phyloP scores from a whole-genome alignment of 2,329 filamentous ascomycete species.

The Ceratocystis cacaofunesta region DNA sequence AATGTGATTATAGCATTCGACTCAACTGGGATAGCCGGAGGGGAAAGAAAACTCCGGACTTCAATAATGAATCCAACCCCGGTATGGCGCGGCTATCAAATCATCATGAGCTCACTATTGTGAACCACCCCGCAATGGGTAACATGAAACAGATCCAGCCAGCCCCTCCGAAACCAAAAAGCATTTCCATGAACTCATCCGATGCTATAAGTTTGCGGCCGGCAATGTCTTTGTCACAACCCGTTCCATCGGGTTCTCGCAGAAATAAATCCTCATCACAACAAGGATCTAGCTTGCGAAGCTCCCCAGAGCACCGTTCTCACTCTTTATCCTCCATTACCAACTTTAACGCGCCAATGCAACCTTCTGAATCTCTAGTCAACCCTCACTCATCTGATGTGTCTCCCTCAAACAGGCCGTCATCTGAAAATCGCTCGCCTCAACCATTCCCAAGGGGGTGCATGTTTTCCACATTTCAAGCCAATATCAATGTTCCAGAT shows the following conservation, averaged over 20 bases:
- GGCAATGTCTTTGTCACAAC: neutral
- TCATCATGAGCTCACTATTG: constrained; percentile 25
- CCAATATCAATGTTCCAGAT: neutral
- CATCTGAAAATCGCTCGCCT: neutral
- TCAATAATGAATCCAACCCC: constrained; percentile 7
- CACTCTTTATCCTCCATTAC: neutral
- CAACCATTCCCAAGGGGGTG: neutral
- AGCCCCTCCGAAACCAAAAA: constrained; percentile 3
- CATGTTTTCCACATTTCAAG: constrained; percentile 15
- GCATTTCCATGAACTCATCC: neutral
- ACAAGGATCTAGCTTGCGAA: neutral
- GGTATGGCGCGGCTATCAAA: constrained; percentile 21
- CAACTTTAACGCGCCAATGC: neutral
- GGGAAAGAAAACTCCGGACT: constrained; percentile 18
- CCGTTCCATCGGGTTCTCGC: neutral
- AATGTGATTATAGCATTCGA: constrained; percentile 67
- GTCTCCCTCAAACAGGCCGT: neutral
- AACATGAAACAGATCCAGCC: constrained; percentile 6
- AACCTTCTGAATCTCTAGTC: neutral
- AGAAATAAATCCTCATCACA: neutral
- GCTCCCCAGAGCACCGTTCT: neutral
- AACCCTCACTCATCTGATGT: too few relatives aligned
- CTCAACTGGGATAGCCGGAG: constrained; percentile 63
- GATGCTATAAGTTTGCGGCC: neutral
- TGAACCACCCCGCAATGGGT: constrained; percentile 22